Conservation (phyloP, 306 rosid genomes). For the Cucumis hystrix region DNA sequence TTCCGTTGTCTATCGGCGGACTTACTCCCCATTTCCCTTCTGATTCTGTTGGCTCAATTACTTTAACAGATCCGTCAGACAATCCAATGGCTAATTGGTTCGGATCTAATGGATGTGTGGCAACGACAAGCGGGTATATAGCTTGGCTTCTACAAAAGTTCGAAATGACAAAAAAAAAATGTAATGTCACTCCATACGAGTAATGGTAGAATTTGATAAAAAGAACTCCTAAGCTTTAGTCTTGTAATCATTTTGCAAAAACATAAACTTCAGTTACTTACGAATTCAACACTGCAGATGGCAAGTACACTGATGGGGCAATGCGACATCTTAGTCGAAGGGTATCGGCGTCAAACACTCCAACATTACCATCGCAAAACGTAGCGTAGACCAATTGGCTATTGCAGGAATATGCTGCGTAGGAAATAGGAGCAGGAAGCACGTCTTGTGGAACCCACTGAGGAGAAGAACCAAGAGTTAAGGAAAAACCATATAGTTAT, state of each 20-base stretch:
- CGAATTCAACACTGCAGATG: constrained; percentile 44
- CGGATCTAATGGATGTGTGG: constrained; percentile 60
- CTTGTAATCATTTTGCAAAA: background rate
- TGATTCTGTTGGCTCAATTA: constrained; percentile 60
- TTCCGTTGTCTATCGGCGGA: constrained; percentile 49
- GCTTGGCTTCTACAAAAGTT: constrained; percentile 41
- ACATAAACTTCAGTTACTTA: constrained; percentile 17
- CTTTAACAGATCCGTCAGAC: constrained; percentile 69
- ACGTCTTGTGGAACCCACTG: constrained; percentile 91
- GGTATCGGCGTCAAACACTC: constrained; percentile 76
- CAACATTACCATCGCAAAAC: constrained; percentile 61
- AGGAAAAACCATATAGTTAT: background rate
- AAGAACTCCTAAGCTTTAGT: background rate
- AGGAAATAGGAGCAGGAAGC: constrained; percentile 52
- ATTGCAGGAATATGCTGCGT: constrained; percentile 65
- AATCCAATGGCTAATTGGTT: constrained; percentile 72
- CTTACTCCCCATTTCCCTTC: constrained; percentile 66
- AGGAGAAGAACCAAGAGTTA: constrained; percentile 13
- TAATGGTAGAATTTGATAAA: background rate
- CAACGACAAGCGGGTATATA: constrained; percentile 50
- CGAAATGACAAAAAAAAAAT: background rate
- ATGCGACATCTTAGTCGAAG: constrained; percentile 68
- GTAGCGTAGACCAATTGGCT: constrained; percentile 53
- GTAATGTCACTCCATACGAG: background rate
- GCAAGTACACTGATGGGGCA: constrained; percentile 52